These are phyloP conservation scores for Lachnellula cervina DNA, from an alignment of 2,329 filamentous ascomycete species.

Conservation along the genomic window DNA sequence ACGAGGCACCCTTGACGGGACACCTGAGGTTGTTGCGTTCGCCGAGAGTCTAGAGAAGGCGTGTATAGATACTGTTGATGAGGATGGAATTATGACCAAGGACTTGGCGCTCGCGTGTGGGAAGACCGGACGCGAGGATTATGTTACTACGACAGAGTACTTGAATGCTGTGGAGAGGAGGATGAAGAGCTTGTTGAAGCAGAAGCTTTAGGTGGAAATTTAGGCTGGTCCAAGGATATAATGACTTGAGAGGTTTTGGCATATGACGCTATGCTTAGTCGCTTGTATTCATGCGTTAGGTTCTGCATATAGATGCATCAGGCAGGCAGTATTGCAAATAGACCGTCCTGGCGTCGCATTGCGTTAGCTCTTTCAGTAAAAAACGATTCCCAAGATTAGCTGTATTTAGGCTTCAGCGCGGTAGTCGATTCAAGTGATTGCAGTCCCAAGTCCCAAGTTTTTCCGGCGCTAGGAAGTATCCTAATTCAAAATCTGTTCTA, in stretches of 20 bases:
- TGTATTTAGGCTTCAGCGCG: neutral
- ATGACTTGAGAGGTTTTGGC: neutral
- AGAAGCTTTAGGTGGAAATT: slow-evolving; percentile 55
- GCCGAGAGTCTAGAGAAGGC: slow-evolving; percentile 89
- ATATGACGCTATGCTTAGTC: neutral
- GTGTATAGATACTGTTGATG: slow-evolving; percentile 88
- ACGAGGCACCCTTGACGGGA: slow-evolving; percentile 86
- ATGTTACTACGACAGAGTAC: slow-evolving; percentile 90
- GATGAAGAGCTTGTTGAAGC: slow-evolving; percentile 73
- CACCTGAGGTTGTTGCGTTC: slow-evolving; percentile 87
- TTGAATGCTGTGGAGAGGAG: slow-evolving; percentile 86
- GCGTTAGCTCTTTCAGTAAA: neutral
- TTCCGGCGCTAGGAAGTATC: too few relatives aligned
- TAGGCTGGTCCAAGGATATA: neutral
- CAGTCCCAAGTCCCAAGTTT: too few relatives aligned
- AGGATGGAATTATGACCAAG: slow-evolving; percentile 98
- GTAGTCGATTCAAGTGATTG: too few relatives aligned
- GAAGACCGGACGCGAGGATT: slow-evolving; percentile 76
- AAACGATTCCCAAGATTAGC: neutral
- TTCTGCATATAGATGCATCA: neutral
- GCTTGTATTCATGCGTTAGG: neutral
- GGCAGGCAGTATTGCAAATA: slow-evolving; percentile 8
- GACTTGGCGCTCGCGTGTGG: slow-evolving; percentile 93
- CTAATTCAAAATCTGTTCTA: too few relatives aligned
- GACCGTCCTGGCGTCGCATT: slow-evolving; percentile 7